Evolutionary conservation across 768 basidiomycete species (phyloP), one percentile per base, ranked within the genome.

Genomic region (Mycena haematopus): DNA sequence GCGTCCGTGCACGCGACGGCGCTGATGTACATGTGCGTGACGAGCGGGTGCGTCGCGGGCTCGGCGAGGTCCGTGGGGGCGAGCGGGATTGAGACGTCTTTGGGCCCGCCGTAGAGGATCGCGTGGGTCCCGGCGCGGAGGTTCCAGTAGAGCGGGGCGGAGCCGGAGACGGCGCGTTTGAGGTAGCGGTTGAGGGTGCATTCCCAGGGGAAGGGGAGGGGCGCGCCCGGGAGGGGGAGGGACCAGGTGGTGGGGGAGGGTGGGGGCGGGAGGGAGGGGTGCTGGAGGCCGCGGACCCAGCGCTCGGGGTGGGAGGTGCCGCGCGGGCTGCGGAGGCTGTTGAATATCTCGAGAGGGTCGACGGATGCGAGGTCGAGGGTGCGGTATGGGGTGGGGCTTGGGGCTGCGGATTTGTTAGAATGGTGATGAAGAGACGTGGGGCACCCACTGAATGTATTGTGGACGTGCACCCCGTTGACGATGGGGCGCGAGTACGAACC

Each of bases 11-110:
- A 84, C 21, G 82, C 84, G 24, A 88, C 75, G 3, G 73, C 79
- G 59, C 77, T 79, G 72, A 90, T 82, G 65, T 78, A 79, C 80
- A 90, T 80, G 59, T 82, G 78, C 9, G 83, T 82, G 47, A 87
- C 73, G 60, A 86, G 81, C 0, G 88, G 88, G 69, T 74, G 82
- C 9, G 88, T 87, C n/a, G 87, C 88, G 0, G 87, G 86, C 70
- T 89, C 85, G n/a, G 80, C 74, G 50, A 73, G 68, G 63, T 84
- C 82, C 3, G 75, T 69, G 1, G 69, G 60, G 17, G 73, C 63
- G 47, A 79, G 71, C 3, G 75, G 75, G 47, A 79, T 72, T 7
- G 72, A 60, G 8, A 67, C 66, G 24, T 60, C 33, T 56, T 69
- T 52, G 35, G 73, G 71, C 15, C 74, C 68, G 25, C 76, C 77